Base-by-base conservation (phyloP, 345 rosid species). In the Murraya paniculata region DNA sequence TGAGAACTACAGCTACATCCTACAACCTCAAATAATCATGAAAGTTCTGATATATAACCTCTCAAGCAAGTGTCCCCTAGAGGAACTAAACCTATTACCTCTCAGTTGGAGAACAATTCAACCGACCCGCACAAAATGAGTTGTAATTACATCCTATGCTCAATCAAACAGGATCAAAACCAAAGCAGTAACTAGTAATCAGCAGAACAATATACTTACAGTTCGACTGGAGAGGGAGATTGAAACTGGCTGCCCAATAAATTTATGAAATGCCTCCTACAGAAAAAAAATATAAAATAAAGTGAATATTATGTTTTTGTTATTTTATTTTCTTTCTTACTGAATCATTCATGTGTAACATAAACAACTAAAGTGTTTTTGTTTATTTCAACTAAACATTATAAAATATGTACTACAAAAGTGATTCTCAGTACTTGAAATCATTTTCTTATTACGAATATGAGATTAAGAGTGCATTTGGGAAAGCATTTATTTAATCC, bases 241-340 rank as follows among this genome's bases (percentile, higher is more conserved):
- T 28, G 92, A 85, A 72, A 93, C 98, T 10, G 96, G 96, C 82
- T 91, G 96, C 27, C 98, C 99, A 60, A 91, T 86, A 84, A 95
- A 95, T 76, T 93, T 91, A 72, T 48, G 86, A 83, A 93, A 95
- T 56, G 98, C 98, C 61, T 93, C 94, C 99, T 95, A 71, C 77
- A 86, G 56, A 5, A 9, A 9, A 48, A 79, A 30, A 58, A 35
- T 45, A 71, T 35, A 55, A 61, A 61, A 27, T 0, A 1, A 41
- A 68, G 45, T 0, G 41, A 39, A 24, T 5, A 9, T 16, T 22
- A 9, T n/a, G 24, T 2, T 68, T 11, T 10, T 24, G 9, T 2
- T 28, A 60, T 11, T 62, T 62, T 28, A 28, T 27, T 62, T 14
- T 62, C 36, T 14, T 60, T 27, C 64, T 10, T 10, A 11, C 7